phyloP scores from a whole-genome alignment of 2,329 filamentous ascomycete genomes.

The Apiospora rasikravindrae region DNA sequence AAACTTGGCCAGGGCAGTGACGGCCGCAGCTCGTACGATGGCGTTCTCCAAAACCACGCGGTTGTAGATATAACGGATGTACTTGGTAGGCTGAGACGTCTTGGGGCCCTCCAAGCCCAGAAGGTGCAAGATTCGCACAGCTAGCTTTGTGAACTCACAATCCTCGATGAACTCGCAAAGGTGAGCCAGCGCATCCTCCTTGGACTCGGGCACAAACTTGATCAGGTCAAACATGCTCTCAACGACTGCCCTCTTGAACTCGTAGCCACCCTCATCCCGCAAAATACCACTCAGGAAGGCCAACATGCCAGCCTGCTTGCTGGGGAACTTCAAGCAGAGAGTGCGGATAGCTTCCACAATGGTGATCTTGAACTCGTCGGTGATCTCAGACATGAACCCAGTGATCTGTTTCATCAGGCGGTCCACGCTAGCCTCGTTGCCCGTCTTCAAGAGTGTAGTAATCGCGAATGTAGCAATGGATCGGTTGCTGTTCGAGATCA shows the following conservation, averaged over 20 bases:
- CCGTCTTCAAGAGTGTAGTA: slow-evolving; percentile 96
- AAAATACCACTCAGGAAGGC: slow-evolving; percentile 96
- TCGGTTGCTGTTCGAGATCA: slow-evolving; percentile 96
- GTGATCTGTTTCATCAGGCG: slow-evolving; percentile 98
- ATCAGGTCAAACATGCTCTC: slow-evolving; percentile 99
- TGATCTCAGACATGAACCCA: slow-evolving; percentile 98
- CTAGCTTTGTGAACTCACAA: slow-evolving; percentile 98
- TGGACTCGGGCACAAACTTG: slow-evolving; percentile 93
- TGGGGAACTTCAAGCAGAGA: slow-evolving; percentile 95
- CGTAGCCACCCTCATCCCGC: slow-evolving; percentile 94
- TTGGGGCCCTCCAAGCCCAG: slow-evolving; percentile 94
- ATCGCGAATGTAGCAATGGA: slow-evolving; percentile 99
- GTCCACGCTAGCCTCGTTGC: slow-evolving; percentile 96
- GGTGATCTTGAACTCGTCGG: slow-evolving; percentile 99
- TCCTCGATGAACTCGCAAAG: slow-evolving; percentile 99
- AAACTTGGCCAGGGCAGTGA: slow-evolving; percentile 95
- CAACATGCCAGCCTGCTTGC: slow-evolving; percentile 97
- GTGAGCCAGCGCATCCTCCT: slow-evolving; percentile 84
- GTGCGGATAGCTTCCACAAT: slow-evolving; percentile 98
- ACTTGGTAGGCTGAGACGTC: slow-evolving; percentile 95
- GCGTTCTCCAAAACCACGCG: slow-evolving; percentile 96
- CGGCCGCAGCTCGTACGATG: slow-evolving; percentile 91
- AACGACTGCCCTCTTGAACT: slow-evolving; percentile 96
- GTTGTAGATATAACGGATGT: slow-evolving; percentile 99
- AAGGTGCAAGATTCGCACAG: slow-evolving; percentile 91